Percentiles rank a stretch among this genome's conserved stretches.
Conservation (phyloP, 2,329 filamentous ascomycete genomes). For the Aspergillus neoniger region DNA sequence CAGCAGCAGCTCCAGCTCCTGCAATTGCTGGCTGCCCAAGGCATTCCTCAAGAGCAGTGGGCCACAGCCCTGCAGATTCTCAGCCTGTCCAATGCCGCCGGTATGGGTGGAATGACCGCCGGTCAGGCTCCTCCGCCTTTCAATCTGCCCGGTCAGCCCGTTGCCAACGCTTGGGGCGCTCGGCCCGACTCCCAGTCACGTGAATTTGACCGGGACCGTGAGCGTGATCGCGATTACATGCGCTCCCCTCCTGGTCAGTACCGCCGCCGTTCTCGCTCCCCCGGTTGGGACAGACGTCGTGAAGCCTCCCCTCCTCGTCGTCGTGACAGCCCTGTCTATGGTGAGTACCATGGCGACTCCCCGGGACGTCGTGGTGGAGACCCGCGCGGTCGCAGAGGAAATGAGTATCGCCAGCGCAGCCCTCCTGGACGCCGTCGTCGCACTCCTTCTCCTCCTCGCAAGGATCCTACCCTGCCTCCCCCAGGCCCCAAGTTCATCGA, state of each 20-base stretch:
- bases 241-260: slow-evolving; percentile 63
- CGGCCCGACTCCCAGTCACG: slow-evolving; percentile 46
- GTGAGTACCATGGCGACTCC: slow-evolving; percentile 71
- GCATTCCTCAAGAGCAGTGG: slow-evolving; percentile 76
- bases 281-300: slow-evolving; percentile 70
- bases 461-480: slow-evolving; percentile 45
- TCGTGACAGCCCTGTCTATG: slow-evolving; percentile 69
- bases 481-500: slow-evolving; percentile 73
- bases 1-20: slow-evolving; percentile 73
- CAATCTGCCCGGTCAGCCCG: slow-evolving; percentile 34
- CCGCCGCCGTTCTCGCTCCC: slow-evolving; percentile 77
- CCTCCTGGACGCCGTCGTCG: slow-evolving; percentile 69
- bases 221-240: slow-evolving; percentile 62
- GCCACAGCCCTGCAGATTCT: slow-evolving; percentile 58
- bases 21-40: slow-evolving; percentile 73
- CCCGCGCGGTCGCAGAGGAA: slow-evolving; percentile 53
- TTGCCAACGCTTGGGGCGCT: slow-evolving; percentile 36
- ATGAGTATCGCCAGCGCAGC: slow-evolving; percentile 83
- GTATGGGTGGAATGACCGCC: slow-evolving; percentile 38
- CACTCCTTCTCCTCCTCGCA: slow-evolving; percentile 60
- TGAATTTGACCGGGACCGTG: slow-evolving; percentile 58
- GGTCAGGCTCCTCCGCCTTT: slow-evolving; percentile 38
- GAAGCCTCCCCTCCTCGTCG: slow-evolving; percentile 64
- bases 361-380: slow-evolving; percentile 62
- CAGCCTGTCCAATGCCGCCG: slow-evolving; percentile 40